A percentile compares a stretch with the other conserved stretches of the same genome.
Conservation (phyloP, 2,329 filamentous ascomycete species). For the Colletotrichum shisoi region DNA sequence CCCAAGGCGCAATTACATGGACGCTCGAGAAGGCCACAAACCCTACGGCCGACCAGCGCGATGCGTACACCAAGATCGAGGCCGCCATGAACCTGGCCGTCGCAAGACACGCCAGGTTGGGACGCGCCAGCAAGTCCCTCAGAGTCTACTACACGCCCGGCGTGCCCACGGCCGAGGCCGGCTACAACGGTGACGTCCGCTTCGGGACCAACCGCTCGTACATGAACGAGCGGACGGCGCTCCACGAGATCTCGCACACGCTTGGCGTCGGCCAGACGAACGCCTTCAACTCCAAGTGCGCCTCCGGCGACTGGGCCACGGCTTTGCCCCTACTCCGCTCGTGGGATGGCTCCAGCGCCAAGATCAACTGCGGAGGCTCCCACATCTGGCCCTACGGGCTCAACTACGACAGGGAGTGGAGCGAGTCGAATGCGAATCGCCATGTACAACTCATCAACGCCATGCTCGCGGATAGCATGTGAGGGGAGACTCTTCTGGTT, state of each 20-base stretch:
- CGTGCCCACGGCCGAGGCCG: constrained; percentile 57
- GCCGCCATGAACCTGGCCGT: constrained; percentile 53
- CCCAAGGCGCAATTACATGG: constrained; percentile 52
- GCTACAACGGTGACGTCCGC: constrained; percentile 56
- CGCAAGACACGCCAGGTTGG: constrained; percentile 50
- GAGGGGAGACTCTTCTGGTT: not conserved
- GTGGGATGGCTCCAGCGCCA: constrained; percentile 51
- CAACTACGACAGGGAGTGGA: constrained; percentile 56
- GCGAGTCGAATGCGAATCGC: constrained; percentile 54
- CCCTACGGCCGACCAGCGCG: constrained; percentile 53
- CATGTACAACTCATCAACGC: constrained; percentile 55
- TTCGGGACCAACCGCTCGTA: constrained; percentile 56
- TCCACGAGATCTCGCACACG: constrained; percentile 59
- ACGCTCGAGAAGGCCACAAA: constrained; percentile 49
- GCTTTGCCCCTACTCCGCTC: constrained; percentile 52
- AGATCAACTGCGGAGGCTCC: constrained; percentile 52
- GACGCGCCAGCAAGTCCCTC: constrained; percentile 51
- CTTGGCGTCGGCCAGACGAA: constrained; percentile 57
- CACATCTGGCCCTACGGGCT: constrained; percentile 55
- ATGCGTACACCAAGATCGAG: constrained; percentile 56
- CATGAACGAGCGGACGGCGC: constrained; percentile 59
- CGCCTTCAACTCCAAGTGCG: constrained; percentile 52
- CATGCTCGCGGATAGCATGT: constrained; percentile 54
- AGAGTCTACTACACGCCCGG: constrained; percentile 53
- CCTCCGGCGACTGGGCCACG: constrained; percentile 53